Conservation (phyloP, 2,329 filamentous ascomycete genomes). For the Calonectria naviculata region DNA sequence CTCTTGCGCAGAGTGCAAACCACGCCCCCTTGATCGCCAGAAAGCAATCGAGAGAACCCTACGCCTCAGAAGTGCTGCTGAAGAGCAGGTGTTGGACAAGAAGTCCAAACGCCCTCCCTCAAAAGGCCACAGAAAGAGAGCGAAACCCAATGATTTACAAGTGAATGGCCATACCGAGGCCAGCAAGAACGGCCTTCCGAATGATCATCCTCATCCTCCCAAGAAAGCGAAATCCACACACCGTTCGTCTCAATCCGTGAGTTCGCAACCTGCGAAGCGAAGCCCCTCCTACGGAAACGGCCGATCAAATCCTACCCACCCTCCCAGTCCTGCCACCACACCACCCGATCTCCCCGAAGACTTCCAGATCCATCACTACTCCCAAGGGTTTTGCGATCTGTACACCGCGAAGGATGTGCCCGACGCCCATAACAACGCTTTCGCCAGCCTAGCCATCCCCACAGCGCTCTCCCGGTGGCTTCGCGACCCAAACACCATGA, state of each 20-base stretch:
- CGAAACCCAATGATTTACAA: constrained; percentile 75
- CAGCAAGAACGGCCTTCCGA: constrained; percentile 58
- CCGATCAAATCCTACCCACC: constrained; percentile 67
- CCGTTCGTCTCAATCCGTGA: constrained; percentile 80
- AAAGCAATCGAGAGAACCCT: constrained; percentile 79
- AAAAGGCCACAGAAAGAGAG: constrained; percentile 90
- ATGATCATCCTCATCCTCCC: constrained; percentile 64
- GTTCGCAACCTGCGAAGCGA: constrained; percentile 73
- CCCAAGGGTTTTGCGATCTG: constrained; percentile 78
- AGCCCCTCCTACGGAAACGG: constrained; percentile 74
- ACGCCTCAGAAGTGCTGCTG: constrained; percentile 61
- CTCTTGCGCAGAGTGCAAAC: constrained; percentile 89
- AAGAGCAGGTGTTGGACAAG: constrained; percentile 68
- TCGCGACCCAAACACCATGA: constrained; percentile 76
- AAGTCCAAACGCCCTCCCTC: constrained; percentile 79
- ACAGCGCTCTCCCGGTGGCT: constrained; percentile 84
- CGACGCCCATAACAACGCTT: constrained; percentile 78
- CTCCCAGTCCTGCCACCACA: constrained; percentile 81
- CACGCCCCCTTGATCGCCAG: constrained; percentile 77
- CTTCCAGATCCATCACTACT: constrained; percentile 75
- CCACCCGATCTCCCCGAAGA: constrained; percentile 74
- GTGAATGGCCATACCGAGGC: constrained; percentile 75
- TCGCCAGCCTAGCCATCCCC: constrained; percentile 79
- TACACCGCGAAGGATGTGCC: constrained; percentile 73
- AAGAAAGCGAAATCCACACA: constrained; percentile 89